Percentiles rank a stretch among this genome's conserved stretches.
phyloP scores from a whole-genome alignment of 306 rosid genomes.

The Begonia masoniana region DNA sequence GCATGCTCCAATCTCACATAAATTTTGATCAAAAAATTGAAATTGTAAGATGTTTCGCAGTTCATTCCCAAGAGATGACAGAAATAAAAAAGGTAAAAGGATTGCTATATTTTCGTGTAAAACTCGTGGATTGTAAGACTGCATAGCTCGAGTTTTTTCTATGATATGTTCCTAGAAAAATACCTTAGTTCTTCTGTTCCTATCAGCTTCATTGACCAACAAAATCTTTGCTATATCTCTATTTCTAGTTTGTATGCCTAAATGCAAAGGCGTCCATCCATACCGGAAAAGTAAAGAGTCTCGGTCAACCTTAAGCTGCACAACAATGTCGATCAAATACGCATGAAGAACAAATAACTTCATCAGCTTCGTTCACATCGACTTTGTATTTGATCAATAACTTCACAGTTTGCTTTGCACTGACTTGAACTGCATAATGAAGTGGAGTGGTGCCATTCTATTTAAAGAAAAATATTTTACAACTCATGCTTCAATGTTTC shows the following conservation, averaged over 20 bases:
- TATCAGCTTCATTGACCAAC: constrained; percentile 75
- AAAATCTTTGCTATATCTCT: constrained; percentile 71
- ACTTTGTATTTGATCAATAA: constrained; percentile 66
- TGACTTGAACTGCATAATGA: constrained; percentile 92
- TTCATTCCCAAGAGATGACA: no score
- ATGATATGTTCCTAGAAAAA: background rate
- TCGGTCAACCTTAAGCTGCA: background rate
- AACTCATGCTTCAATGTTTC: background rate
- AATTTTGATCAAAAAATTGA: no score
- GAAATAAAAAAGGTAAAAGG: no score
- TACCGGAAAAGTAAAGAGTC: constrained; percentile 30
- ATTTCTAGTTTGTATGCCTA: constrained; percentile 78
- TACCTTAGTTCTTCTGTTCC: constrained; percentile 66
- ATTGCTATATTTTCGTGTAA: background rate
- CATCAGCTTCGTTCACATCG: constrained; percentile 68
- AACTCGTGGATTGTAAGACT: background rate
- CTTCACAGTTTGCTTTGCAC: constrained; percentile 76
- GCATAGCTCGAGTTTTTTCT: background rate
- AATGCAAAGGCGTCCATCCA: constrained; percentile 91
- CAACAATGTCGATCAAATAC: no score
- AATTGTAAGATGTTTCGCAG: no score
- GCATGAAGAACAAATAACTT: constrained; percentile 15
- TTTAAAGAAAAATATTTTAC: constrained; percentile 14
- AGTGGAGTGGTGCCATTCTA: constrained; percentile 97
- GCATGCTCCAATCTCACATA: no score